These are phyloP conservation scores for Aspergillus thermomutatus DNA, from an alignment of 2,329 filamentous ascomycete genomes.

Conservation along the genomic window DNA sequence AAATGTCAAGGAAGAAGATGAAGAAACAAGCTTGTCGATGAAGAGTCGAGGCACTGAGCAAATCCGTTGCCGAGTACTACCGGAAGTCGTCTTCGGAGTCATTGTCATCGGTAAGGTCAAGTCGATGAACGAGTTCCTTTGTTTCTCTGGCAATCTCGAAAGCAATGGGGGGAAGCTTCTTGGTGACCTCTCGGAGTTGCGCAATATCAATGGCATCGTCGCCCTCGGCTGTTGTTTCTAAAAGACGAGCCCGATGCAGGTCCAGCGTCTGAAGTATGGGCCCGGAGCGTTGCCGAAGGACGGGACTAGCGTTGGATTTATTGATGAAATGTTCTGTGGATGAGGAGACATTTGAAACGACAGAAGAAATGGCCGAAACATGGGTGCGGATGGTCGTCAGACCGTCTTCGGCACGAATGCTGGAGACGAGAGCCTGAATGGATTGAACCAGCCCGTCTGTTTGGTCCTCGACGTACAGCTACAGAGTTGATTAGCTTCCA, in stretches of 20 bases:
- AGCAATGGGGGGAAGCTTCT: slow-evolving; percentile 75
- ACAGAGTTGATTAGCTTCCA: slow-evolving; percentile 17
- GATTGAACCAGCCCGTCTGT: slow-evolving; percentile 74
- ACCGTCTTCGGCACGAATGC: slow-evolving; percentile 63
- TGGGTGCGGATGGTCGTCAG: slow-evolving; percentile 66
- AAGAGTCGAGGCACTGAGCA: background rate
- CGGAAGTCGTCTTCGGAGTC: slow-evolving; percentile 41
- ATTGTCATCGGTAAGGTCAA: slow-evolving; percentile 39
- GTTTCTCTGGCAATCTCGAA: slow-evolving; percentile 81
- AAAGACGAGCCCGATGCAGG: slow-evolving; percentile 62
- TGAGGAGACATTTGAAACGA: slow-evolving; percentile 67
- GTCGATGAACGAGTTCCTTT: slow-evolving; percentile 63
- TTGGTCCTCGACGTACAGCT: slow-evolving; percentile 80
- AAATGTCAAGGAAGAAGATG: background rate
- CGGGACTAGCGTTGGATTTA: slow-evolving; percentile 45
- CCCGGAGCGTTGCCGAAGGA: slow-evolving; percentile 46
- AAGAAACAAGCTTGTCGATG: background rate
- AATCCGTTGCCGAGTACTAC: slow-evolving; percentile 15
- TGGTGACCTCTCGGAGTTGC: slow-evolving; percentile 56
- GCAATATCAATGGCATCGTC: slow-evolving; percentile 55
- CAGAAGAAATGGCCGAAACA: slow-evolving; percentile 66
- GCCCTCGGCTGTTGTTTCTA: slow-evolving; percentile 61
- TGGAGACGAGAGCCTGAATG: slow-evolving; percentile 75
- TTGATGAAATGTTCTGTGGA: slow-evolving; percentile 59
- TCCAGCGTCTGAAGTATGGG: slow-evolving; percentile 50